Conservation (phyloP, 2,329 filamentous ascomycete genomes). For the Cytospora piceicola region DNA sequence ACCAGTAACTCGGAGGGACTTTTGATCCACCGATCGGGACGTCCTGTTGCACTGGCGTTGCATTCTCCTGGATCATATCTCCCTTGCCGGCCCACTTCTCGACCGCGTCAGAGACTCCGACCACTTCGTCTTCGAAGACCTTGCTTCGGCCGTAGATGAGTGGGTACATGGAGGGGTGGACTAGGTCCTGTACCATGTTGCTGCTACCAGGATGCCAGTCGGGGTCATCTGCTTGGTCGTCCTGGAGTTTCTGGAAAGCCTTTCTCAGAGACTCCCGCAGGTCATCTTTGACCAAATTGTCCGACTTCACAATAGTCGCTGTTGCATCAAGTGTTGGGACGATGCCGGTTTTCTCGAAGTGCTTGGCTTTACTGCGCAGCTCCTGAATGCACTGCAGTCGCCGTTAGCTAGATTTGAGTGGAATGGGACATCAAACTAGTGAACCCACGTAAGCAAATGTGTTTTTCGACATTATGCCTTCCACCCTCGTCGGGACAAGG, state of each 20-base stretch:
- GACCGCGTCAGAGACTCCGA: constrained; percentile 11
- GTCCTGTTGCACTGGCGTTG: no score
- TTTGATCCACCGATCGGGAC: neutral
- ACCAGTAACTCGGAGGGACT: constrained; percentile 10
- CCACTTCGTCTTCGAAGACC: constrained; percentile 30
- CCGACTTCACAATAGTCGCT: constrained; percentile 24
- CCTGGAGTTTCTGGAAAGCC: constrained; percentile 41
- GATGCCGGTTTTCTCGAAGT: constrained; percentile 21
- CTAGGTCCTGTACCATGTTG: constrained; percentile 54
- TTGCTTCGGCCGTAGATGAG: constrained; percentile 49
- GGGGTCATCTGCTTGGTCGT: constrained; percentile 43
- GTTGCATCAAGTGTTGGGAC: constrained; percentile 25
- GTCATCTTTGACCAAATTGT: constrained; percentile 10
- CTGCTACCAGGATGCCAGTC: constrained; percentile 58
- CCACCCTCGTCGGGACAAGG: neutral
- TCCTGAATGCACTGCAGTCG: constrained; percentile 26
- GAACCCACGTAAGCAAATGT: constrained; percentile 25
- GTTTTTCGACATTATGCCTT: constrained; percentile 39
- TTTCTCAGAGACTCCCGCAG: constrained; percentile 22
- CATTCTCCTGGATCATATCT: neutral
- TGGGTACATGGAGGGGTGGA: constrained; percentile 59
- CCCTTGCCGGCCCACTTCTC: constrained; percentile 26
- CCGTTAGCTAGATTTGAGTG: neutral
- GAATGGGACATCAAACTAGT: neutral
- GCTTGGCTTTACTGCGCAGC: constrained; percentile 27